phyloP scores from a whole-genome alignment of 2,329 filamentous ascomycete genomes.

The Thelonectria discophora region DNA sequence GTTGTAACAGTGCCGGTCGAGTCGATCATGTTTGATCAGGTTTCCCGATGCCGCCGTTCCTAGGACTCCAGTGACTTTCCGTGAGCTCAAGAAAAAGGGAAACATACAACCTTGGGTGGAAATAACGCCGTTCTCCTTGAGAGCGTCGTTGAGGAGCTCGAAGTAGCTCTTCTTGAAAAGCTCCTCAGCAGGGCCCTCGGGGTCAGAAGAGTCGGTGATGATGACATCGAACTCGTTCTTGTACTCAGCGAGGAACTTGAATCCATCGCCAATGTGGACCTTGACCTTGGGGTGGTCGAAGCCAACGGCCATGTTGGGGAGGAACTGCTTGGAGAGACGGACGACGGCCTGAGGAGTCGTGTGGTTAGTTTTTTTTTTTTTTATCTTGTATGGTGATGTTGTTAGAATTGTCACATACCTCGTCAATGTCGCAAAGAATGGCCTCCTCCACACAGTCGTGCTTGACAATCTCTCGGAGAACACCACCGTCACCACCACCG shows the following conservation, averaged over 20 bases:
- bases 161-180: conserved; percentile 99
- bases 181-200: conserved; percentile 93
- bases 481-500: conserved; percentile 95
- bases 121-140: conserved; percentile 96
- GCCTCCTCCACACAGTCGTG: conserved; percentile 97
- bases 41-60: conserved; percentile 45
- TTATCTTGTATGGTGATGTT: too few species aligned
- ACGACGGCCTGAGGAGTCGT: conserved; percentile 77
- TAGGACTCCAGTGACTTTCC: conserved; percentile 50
- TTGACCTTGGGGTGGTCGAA: conserved; percentile 94
- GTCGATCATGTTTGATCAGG: conserved; percentile 36
- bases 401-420: too few species aligned
- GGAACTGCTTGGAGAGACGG: conserved; percentile 97
- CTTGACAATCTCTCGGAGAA: conserved; percentile 98
- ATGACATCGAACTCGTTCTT: conserved; percentile 99
- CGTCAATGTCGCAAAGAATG: conserved; percentile 97
- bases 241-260: conserved; percentile 97
- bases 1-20: conserved; percentile 37
- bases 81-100: conserved; percentile 64
- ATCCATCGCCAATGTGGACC: conserved; percentile 94
- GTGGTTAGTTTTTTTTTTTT: conserved; percentile 17
- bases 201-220: conserved; percentile 98
- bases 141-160: conserved; percentile 87
- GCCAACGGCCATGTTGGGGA: conserved; percentile 91
- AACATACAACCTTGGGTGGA: conserved; percentile 99